Percentiles rank a stretch among this genome's conserved stretches.
These are phyloP conservation scores for Diaporthe eres DNA, from an alignment of 2,329 filamentous ascomycete genomes.

Conservation along the genomic window DNA sequence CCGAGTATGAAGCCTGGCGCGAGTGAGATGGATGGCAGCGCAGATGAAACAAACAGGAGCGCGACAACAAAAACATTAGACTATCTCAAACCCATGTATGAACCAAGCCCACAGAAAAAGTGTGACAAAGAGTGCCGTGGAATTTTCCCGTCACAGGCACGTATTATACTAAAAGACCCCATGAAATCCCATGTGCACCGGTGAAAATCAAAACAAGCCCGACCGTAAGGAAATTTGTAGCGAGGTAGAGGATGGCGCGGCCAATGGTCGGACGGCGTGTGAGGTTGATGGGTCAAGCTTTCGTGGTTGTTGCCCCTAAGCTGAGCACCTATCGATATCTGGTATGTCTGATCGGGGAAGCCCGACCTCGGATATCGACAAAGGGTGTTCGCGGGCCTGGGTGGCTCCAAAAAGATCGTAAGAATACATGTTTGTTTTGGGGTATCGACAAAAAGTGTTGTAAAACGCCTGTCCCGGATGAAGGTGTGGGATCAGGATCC, in stretches of 20 bases:
- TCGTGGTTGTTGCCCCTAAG: conserved; percentile 6
- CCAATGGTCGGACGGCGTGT: neutral
- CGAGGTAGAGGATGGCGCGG: conserved; percentile 11
- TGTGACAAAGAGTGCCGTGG: conserved; percentile 37
- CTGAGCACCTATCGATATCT: conserved; percentile 1
- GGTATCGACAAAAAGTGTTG: conserved; percentile 43
- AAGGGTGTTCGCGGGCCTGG: conserved; percentile 13
- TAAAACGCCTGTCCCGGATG: conserved; percentile 35
- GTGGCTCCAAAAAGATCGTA: conserved; percentile 37
- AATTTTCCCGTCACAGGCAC: conserved; percentile 40
- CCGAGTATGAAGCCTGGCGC: conserved; percentile 13
- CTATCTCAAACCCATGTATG: conserved; percentile 40
- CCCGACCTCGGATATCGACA: conserved; percentile 24
- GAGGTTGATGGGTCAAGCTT: conserved; percentile 10
- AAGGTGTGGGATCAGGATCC: conserved; percentile 20
- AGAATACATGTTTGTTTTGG: conserved; percentile 42
- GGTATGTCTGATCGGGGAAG: neutral
- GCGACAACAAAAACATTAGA: conserved; percentile 38
- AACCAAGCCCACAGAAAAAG: conserved; percentile 31
- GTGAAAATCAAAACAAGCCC: conserved; percentile 35
- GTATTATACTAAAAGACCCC: conserved; percentile 41
- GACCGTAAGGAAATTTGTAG: conserved; percentile 34
- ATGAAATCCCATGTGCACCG: conserved; percentile 39
- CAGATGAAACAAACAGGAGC: conserved; percentile 26
- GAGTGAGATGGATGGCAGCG: conserved; percentile 30